Base-by-base conservation (phyloP, 306 rosid genomes). In the Fragaria nilgerrensis region DNA sequence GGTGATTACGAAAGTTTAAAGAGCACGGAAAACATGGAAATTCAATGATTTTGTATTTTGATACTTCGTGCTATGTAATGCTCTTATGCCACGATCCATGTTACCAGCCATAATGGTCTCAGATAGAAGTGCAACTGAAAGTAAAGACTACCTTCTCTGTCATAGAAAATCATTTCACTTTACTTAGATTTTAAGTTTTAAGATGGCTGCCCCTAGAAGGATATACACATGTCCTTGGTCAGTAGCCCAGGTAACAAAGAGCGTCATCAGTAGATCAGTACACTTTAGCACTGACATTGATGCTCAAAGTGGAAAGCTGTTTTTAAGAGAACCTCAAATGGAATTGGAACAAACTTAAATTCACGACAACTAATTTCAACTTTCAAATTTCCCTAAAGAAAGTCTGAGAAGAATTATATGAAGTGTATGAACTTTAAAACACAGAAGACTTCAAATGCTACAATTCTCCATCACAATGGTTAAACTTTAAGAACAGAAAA, bases 11-110 rank as follows among this genome's bases (percentile, higher is more conserved):
- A 74, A 44, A 29, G 2, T 8, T 45, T 12, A 39, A 75, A 63
- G 61, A 75, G 39, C 32, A 70, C 19, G 22, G 69, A 36, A 70
- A 16, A 75, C 48, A 19, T 41, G 70, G 13, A 74, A 48, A 61
- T 19, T 71, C 39, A 64, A 50, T 39, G 10, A 52, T 39, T 72
- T 73, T 15, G 39, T 41, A 32, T 36, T 39, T 20, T 17, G 0
- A 48, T 34, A n/a, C 52, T 67, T 16, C 5, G 10, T 73, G 41
- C 16, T 10, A 23, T 3, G 41, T 25, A 56, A 56, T 41, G 27
- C 68, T 41, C 12, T 17, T 8, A 74, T 2, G 19, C 6, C 20
- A 11, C 9, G 43, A n/a, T 61, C 68, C 53, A 55, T 73, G 49
- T 19, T n/a, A n/a, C 52, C 52, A n/a, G 9, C 25, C 13, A n/a